A percentile compares a stretch with the other conserved stretches of the same genome.
Evolutionary conservation across 352 stramenopile species (phyloP).

Genomic region (Phytophthora podocarpi): DNA sequence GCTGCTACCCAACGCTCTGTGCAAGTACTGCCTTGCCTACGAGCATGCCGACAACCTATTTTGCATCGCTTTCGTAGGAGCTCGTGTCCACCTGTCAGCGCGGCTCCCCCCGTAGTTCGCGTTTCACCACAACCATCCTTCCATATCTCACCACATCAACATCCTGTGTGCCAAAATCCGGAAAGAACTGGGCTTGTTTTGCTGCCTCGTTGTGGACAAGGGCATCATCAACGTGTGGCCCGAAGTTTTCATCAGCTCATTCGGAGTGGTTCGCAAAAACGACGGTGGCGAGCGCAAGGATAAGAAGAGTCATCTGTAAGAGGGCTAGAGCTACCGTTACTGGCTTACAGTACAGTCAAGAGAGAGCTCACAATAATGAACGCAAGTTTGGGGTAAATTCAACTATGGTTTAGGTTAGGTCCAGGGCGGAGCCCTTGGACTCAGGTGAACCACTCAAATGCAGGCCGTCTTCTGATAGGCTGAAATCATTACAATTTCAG

Average conservation of each 20-base stretch:
- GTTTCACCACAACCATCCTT: neutral
- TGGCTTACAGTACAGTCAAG: no score
- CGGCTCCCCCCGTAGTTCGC: neutral
- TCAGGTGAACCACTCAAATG: no score
- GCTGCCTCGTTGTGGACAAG: neutral
- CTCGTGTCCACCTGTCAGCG: neutral
- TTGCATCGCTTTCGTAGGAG: neutral
- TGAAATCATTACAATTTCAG: no score
- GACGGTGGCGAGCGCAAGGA: neutral
- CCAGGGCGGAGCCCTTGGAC: no score
- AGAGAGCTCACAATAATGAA: no score
- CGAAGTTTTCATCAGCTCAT: neutral
- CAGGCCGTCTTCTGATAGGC: no score
- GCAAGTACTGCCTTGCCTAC: neutral
- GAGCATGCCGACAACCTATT: neutral
- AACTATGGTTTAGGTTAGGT: no score
- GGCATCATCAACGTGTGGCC: conserved; percentile 7
- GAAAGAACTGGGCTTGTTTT: conserved; percentile 1
- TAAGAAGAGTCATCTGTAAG: no score
- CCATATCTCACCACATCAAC: neutral
- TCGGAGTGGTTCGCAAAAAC: neutral
- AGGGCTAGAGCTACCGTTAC: no score
- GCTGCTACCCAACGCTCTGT: neutral
- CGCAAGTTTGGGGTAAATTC: no score
- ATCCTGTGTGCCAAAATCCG: conserved; percentile 1